Percentiles rank a stretch among this genome's conserved stretches.
Evolutionary conservation across 139 green algal genomes (phyloP).

Genomic region (Chlorokybus atmophyticus): DNA sequence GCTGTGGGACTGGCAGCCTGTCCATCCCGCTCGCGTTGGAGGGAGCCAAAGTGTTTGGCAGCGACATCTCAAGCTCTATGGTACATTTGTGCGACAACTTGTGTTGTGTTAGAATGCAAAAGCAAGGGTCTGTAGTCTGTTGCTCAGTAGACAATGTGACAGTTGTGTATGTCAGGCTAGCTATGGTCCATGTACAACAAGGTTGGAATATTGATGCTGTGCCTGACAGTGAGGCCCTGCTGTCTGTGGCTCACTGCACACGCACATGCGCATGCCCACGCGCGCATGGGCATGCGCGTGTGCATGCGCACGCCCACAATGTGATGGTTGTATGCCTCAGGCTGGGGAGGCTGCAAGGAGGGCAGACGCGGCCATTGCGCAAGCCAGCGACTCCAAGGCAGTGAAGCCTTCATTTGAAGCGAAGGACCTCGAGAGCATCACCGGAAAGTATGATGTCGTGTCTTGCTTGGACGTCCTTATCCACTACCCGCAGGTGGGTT

Average conservation of each 20-base stretch:
- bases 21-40: conserved; percentile 31
- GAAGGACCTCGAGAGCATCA: conserved; percentile 69
- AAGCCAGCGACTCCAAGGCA: conserved; percentile 9
- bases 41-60: conserved; percentile 64
- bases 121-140: too few species aligned
- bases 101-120: too few species aligned
- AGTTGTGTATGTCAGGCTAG: too few species aligned
- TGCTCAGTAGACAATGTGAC: too few species aligned
- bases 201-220: too few species aligned
- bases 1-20: conserved; percentile 77
- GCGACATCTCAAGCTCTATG: conserved; percentile 67
- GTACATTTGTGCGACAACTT: neutral
- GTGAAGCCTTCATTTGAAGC: conserved; percentile 73
- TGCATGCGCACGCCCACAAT: neutral
- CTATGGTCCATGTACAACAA: too few species aligned
- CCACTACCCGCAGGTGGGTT: conserved; percentile 78
- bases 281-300: neutral
- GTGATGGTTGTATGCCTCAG: too few species aligned
- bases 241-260: neutral
- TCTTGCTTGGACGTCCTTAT: conserved; percentile 98
- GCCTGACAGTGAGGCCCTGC: too few species aligned
- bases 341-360: conserved; percentile 48
- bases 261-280: neutral
- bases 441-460: conserved; percentile 75
- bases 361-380: conserved; percentile 18